phyloP scores from a whole-genome alignment of 1,284 basidiomycete species.

The Rhodotorula sp. region DNA sequence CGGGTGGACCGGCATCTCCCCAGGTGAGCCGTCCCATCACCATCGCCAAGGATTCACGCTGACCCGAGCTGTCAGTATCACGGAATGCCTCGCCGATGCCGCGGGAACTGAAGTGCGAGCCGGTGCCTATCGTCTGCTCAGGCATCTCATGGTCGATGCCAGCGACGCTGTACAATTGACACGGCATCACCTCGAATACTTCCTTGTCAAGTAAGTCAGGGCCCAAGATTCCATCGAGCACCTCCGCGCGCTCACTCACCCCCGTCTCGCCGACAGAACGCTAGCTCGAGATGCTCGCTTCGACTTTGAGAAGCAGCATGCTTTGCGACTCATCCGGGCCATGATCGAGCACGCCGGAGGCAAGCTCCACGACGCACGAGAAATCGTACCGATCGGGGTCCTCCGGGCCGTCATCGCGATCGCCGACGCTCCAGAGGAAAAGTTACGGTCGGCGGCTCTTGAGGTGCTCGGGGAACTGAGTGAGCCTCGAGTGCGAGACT shows the following conservation, averaged over 20 bases:
- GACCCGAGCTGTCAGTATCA: slow-evolving; percentile 38
- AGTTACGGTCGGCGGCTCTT: slow-evolving; percentile 77
- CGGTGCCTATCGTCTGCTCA: slow-evolving; percentile 79
- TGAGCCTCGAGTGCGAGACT: slow-evolving; percentile 51
- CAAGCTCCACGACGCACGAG: slow-evolving; percentile 42
- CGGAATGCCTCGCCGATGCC: slow-evolving; percentile 62
- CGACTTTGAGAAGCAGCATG: slow-evolving; percentile 87
- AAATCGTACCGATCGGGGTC: slow-evolving; percentile 61
- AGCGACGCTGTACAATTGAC: slow-evolving; percentile 62
- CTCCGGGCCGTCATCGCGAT: slow-evolving; percentile 87
- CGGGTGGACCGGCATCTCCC: slow-evolving; percentile 11
- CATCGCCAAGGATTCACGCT: no score
- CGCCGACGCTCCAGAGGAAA: slow-evolving; percentile 89
- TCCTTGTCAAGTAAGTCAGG: slow-evolving; percentile 70
- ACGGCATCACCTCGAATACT: slow-evolving; percentile 70
- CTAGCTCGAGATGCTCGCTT: slow-evolving; percentile 80
- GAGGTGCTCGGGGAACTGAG: slow-evolving; percentile 90
- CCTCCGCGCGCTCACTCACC: background rate
- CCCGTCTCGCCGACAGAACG: slow-evolving; percentile 57
- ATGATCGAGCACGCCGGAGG: slow-evolving; percentile 48
- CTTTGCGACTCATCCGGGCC: slow-evolving; percentile 81
- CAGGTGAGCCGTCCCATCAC: background rate
- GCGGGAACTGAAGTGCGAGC: slow-evolving; percentile 75
- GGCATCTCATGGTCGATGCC: slow-evolving; percentile 72
- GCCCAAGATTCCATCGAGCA: background rate